Conservation (phyloP, 352 stramenopile species). For the Hyaloperonospora brassicae region DNA sequence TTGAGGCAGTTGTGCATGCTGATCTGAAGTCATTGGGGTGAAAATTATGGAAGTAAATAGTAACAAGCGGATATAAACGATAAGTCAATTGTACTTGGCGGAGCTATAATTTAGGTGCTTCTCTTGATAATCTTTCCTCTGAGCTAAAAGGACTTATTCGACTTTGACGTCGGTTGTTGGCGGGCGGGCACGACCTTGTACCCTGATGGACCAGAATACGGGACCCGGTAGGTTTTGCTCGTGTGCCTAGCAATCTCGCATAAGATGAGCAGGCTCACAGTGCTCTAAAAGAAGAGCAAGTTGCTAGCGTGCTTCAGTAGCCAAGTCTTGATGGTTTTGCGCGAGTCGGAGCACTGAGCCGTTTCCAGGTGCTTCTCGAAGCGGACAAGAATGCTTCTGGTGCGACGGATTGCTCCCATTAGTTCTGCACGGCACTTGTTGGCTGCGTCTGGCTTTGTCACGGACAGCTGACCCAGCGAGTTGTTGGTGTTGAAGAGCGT, state of each 20-base stretch:
- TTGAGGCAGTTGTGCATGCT: neutral
- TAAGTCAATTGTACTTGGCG: too few species aligned
- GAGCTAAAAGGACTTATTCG: neutral
- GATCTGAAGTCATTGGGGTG: slow-evolving; percentile 1
- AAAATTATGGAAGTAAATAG: neutral
- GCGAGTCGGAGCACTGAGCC: slow-evolving; percentile 1
- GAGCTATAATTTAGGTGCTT: neutral
- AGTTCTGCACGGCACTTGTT: neutral
- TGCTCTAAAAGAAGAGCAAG: slow-evolving; percentile 1
- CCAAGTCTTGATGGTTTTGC: neutral
- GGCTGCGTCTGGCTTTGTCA: neutral
- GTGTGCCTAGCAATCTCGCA: neutral
- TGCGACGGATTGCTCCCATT: neutral
- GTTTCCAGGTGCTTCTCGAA: slow-evolving; percentile 1
- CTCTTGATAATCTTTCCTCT: slow-evolving; percentile 1
- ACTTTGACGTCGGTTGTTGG: neutral
- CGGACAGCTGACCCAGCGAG: too few species aligned
- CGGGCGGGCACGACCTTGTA: too few species aligned
- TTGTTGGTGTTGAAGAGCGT: too few species aligned
- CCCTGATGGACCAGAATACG: too few species aligned
- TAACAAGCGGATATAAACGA: too few species aligned
- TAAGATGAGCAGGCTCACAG: slow-evolving; percentile 2
- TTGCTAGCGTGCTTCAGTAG: neutral
- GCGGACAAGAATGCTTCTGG: slow-evolving; percentile 1
- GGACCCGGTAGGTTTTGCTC: neutral